A percentile compares a stretch with the other conserved stretches of the same genome.
Conservation (phyloP, 2,329 filamentous ascomycete species). For the Colletotrichum sp. region DNA sequence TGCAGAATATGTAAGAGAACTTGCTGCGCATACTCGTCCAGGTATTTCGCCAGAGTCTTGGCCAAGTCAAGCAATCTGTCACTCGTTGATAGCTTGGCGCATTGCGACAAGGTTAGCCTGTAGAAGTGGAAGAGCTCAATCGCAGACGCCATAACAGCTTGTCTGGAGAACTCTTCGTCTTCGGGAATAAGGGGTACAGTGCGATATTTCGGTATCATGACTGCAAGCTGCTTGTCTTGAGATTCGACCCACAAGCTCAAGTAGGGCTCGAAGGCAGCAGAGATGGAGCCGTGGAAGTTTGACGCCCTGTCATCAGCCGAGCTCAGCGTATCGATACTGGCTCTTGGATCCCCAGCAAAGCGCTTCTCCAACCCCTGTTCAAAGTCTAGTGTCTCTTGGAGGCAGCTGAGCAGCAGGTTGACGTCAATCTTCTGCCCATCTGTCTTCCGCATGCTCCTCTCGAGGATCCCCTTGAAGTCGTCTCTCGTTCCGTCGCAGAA, state of each 20-base stretch:
- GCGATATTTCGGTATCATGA: constrained; percentile 87
- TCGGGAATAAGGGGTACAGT: constrained; percentile 78
- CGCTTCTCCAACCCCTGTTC: constrained; percentile 88
- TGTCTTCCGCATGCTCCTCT: constrained; percentile 80
- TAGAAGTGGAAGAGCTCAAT: constrained; percentile 99
- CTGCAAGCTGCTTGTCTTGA: constrained; percentile 86
- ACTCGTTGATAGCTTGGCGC: constrained; percentile 94
- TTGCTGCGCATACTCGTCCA: constrained; percentile 95
- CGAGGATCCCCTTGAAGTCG: constrained; percentile 92
- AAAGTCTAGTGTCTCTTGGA: constrained; percentile 97
- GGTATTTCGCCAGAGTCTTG: constrained; percentile 85
- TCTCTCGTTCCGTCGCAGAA: constrained; percentile 97
- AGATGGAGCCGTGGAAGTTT: constrained; percentile 88
- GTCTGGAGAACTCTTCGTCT: constrained; percentile 91
- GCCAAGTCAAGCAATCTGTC: constrained; percentile 84
- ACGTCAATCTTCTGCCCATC: constrained; percentile 87
- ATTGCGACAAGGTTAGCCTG: constrained; percentile 89
- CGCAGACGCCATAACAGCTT: constrained; percentile 89
- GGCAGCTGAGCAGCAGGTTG: constrained; percentile 83
- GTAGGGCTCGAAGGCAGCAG: constrained; percentile 96
- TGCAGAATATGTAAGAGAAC: constrained; percentile 79
- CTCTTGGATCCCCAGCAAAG: constrained; percentile 75
- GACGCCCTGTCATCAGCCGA: constrained; percentile 78
- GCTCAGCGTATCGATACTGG: constrained; percentile 88
- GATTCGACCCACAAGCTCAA: constrained; percentile 96